Base-by-base conservation (phyloP, 441 rosid genomes). In the Eutrema salsugineum region DNA sequence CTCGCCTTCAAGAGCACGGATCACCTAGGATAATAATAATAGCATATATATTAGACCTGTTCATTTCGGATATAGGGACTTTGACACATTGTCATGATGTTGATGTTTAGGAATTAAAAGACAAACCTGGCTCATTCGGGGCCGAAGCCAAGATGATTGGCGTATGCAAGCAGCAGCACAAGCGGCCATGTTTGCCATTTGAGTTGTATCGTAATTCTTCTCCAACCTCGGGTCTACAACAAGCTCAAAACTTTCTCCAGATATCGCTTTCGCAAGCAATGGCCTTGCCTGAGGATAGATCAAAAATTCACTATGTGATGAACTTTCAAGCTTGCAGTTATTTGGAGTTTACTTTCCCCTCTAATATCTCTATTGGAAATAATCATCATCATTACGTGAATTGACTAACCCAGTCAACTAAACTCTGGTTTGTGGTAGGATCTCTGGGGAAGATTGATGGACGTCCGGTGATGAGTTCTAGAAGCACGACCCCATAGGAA, bases 391-490 rank as follows among this genome's bases (percentile, higher is more conserved):
- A 20, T 28, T 33, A 42, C 47, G 53, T 38, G 22, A n/a, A 24
- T 14, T 58, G 63, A 72, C 79, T 67, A 17, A 86, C 87, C 87
- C 86, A 86, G 42, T 82, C 81, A 54, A 86, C 86, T 70, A 82
- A 72, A 70, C 83, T 76, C 49, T 50, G 80, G 62, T 82, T 69
- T 46, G 66, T 66, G 50, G 43, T 61, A 15, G 80, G 39, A 36
- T 77, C 79, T 48, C 57, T 70, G 42, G 75, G 19, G 32, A 55
- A 78, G 33, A 83, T 75, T 3, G 87, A 69, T 19, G 79, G 80
- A 53, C 76, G 83, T 74, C 87, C 89, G 0, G 83, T 83, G 63
- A 85, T 79, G 65, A 86, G 85, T 71, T 86, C 90, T n/a, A 86
- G 68, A 71, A 86, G 86, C 81, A 84, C 62, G 38, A 84, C 82